Base-by-base conservation (phyloP, 805 yeast species). In the Pichia manshurica region DNA sequence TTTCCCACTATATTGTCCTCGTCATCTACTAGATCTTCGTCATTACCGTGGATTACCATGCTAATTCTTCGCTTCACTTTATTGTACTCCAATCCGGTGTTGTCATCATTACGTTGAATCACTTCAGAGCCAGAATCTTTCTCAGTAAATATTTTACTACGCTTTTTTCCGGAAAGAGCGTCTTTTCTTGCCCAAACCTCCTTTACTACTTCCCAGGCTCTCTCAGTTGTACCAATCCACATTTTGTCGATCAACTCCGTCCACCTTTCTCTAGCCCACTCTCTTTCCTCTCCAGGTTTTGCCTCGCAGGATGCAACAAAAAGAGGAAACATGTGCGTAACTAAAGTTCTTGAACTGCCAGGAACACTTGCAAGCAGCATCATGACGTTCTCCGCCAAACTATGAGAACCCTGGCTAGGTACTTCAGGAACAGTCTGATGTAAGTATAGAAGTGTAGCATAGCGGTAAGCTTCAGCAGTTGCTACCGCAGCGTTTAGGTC, bases 371-470 rank as follows among this genome's bases (percentile, higher is more conserved):
- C 85, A 39, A 82, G 56, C 22, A 79, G 59, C 66, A 78, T 73
- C 55, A 82, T 65, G 3, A 82, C 76, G 53, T 78, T 78, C 54
- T 77, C 81, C 0, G 87, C 83, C 29, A 81, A 59, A 44, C 70
- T 75, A 48, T 73, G 79, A 1, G 83, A 74, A 8, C 78, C 62
- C 34, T 67, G 59, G 8, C 79, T 74, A 9, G 84, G 84, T 16
- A 81, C 71, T 53, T 82, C 85, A 0, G 88, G 87, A 4, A 82
- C 85, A 1, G 86, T 82, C 57, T 82, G 87, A 59, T 81, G 85
- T 28, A 82, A 62, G 56, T 78, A 81, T 19, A 82, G 57, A 34
- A 82, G 59, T 0, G 84, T 70, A 1, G 86, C 73, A 59, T 70
- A 79, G 35, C 85, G 59, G 60, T 82, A 82, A 0, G 87, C 82